Base-by-base conservation (phyloP, 2,329 filamentous ascomycete species). In the Pestalotiopsis sp. region DNA sequence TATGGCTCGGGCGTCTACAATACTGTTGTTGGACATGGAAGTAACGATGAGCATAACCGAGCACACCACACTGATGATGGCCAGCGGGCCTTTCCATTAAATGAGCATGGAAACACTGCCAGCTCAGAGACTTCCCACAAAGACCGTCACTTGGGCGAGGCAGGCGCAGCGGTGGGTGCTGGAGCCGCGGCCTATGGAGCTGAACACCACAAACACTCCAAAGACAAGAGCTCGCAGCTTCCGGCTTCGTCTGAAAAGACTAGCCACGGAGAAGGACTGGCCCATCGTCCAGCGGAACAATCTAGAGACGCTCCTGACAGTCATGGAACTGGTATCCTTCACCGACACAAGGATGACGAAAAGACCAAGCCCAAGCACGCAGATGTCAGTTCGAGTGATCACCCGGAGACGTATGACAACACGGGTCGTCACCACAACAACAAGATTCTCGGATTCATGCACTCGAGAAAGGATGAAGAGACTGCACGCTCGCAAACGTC, bases 1-100 rank as follows among this genome's bases (percentile, higher is more conserved):
- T 65, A 68, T n/a, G 66, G 61, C 14, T 6, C 58, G 4, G 70
- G 71, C 4, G 25, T 72, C 4, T 71, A 74, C 31, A 74, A 74
- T 23, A 66, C 68, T 5, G 72, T 77, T 11, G 72, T 69, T 4
- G 76, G 75, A 4, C 75, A 76, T 38, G 75, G 75, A 6, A 76
- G 74, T 64, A 57, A 69, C 4, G 31, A 39, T 3, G 69, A 73
- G 64, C 13, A 23, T 36, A 6, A 39, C 65, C 12, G 63, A 6
- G 11, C 7, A 11, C 64, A 58, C 7, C 9, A 27, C 41, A 52
- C 25, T 36, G 12, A 27, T 9, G 13, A 36, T 14, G 23, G 57
- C 14, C 57, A 59, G 6, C 20, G 57, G 14, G 57, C 6, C 4
- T 39, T 65, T 9, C 23, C 27, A 11, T 17, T 36, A 5, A 52